phyloP scores from a whole-genome alignment of 1,284 basidiomycete genomes.

The Sanguinoderma infundibulare region DNA sequence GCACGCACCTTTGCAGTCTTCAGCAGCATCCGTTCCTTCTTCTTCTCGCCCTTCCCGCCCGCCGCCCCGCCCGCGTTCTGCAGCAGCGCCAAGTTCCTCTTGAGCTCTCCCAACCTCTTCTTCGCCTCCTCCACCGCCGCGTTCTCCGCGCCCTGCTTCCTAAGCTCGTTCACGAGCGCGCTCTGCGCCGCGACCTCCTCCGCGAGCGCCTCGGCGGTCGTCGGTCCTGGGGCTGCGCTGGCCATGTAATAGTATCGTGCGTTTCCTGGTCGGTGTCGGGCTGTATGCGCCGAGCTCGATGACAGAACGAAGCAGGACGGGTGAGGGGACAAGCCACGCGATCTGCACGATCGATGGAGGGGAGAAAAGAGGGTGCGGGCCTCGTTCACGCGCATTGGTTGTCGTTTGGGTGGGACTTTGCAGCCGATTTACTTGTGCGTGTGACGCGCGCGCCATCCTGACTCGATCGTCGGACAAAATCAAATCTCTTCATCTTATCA shows the following conservation, averaged over 20 bases:
- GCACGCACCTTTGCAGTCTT: slow-evolving; percentile 81
- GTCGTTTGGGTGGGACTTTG: slow-evolving; percentile 10
- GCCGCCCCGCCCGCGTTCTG: slow-evolving; percentile 46
- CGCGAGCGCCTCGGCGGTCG: slow-evolving; percentile 21
- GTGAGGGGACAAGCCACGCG: slow-evolving; percentile 6
- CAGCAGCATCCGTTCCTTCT: slow-evolving; percentile 51
- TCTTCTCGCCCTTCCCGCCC: slow-evolving; percentile 53
- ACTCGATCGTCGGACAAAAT: slow-evolving; percentile 23
- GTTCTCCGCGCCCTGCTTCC: slow-evolving; percentile 54
- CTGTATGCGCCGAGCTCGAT: neutral
- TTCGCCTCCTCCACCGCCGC: slow-evolving; percentile 62
- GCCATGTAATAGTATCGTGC: slow-evolving; percentile 19
- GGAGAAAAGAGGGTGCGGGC: slow-evolving; percentile 15
- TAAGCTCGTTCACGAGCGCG: slow-evolving; percentile 60
- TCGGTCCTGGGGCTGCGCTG: slow-evolving; percentile 9
- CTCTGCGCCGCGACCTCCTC: slow-evolving; percentile 57
- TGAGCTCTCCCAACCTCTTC: slow-evolving; percentile 73
- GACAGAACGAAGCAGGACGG: neutral
- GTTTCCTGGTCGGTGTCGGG: neutral
- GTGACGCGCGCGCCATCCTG: slow-evolving; percentile 12
- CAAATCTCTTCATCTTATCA: slow-evolving; percentile 17
- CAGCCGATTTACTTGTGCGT: slow-evolving; percentile 20
- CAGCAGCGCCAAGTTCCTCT: slow-evolving; percentile 55
- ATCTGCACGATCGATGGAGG: slow-evolving; percentile 23
- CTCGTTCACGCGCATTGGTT: slow-evolving; percentile 16